phyloP scores from a whole-genome alignment of 139 green algal genomes.

The Micractinium conductrix region DNA sequence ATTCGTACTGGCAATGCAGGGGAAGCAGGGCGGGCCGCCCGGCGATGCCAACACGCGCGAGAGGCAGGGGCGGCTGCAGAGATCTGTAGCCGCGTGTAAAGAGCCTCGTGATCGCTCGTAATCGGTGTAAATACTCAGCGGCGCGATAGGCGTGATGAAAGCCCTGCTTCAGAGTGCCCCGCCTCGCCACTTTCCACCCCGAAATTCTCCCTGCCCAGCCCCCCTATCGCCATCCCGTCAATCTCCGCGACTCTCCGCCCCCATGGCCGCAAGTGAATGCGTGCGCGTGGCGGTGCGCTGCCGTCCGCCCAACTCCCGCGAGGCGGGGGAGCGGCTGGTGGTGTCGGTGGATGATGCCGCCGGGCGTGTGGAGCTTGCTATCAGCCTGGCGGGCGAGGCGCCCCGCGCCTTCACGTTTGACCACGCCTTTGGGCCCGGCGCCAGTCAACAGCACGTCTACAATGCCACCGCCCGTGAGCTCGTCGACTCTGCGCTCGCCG shows the following conservation, averaged over 20 bases:
- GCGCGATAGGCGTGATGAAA: too few relatives aligned
- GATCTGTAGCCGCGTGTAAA: too few relatives aligned
- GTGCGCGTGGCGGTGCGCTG: conserved; percentile 80
- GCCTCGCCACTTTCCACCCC: too few relatives aligned
- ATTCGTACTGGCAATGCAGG: too few relatives aligned
- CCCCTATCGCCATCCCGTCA: background rate
- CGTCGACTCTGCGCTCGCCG: conserved; percentile 80
- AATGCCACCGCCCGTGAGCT: conserved; percentile 72
- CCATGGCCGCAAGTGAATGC: background rate
- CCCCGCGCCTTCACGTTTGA: conserved; percentile 86
- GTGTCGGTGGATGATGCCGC: conserved; percentile 67
- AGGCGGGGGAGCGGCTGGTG: conserved; percentile 66
- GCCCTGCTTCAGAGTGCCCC: too few relatives aligned
- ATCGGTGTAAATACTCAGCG: too few relatives aligned
- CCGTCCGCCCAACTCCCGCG: conserved; percentile 77
- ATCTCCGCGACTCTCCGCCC: too few relatives aligned
- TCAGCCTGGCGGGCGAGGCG: background rate
- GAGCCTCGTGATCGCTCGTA: too few relatives aligned
- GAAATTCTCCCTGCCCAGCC: too few relatives aligned
- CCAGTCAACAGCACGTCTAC: conserved; percentile 76
- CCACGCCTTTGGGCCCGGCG: conserved; percentile 62
- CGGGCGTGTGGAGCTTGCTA: background rate
- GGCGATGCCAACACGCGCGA: too few relatives aligned
- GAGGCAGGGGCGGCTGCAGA: too few relatives aligned
- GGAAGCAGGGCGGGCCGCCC: too few relatives aligned